Evolutionary conservation across 2,329 filamentous ascomycete genomes (phyloP), one percentile per base, ranked within the genome.

Genomic region (Ilyonectria sp.): DNA sequence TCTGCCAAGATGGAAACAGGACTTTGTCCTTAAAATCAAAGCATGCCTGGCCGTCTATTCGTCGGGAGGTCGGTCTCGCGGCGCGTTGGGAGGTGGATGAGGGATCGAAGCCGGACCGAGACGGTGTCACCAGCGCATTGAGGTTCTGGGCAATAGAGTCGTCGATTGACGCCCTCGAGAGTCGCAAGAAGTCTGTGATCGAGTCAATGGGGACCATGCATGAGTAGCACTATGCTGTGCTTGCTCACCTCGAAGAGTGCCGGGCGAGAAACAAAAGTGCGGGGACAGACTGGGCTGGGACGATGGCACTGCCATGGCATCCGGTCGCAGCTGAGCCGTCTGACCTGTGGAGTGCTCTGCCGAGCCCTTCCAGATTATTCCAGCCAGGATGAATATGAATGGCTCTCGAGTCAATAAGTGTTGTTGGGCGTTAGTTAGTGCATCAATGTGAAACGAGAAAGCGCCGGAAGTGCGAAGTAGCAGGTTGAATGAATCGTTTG

Each of bases 91-190:
- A 88, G 1, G 94, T 97, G 1, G 93, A 95, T 0, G 87, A 83
- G 1, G 95, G 93, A 78, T 97, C 92, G 81, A 97, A 98, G 17
- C 90, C 90, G 44, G 82, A 81, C 50, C 86, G 84, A 13, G 93
- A 87, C 0, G 95, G 95, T 1, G 92, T 95, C 50, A 94, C 84
- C 43, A 98, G 88, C 1, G 94, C 94, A 84, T 98, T 98, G 68
- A 99, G 89, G 76, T 97, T 95, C 77, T 97, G 95, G 1, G 91
- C 90, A 77, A 99, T 98, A 50, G 93, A 94, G 82, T 99, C 96
- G 82, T 99, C 96, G 76, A 98, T 92, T 54, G 93, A 90, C 59
- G 90, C 87, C 70, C 96, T 91, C 10, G 95, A 98, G 71, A 96
- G 82, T 44, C 94, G 93, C 23, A 99, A 88, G 80, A 99, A 99